These are phyloP conservation scores for Puccinia horiana DNA, from an alignment of 1,284 basidiomycete species.

Conservation along the genomic window DNA sequence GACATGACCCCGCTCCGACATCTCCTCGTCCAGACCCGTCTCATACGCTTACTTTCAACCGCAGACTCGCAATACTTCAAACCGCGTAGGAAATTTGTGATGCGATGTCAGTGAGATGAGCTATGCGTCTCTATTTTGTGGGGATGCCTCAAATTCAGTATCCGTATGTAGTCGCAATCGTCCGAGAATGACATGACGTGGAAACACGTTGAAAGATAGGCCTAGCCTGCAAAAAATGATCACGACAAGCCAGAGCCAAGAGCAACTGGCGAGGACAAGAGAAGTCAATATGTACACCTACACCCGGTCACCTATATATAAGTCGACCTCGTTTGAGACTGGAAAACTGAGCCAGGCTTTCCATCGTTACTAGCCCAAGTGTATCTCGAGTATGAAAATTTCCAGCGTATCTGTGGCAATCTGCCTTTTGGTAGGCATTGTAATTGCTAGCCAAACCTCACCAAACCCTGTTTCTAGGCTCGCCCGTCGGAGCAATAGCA, in stretches of 20 bases:
- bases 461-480: background rate
- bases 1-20: background rate
- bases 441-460: background rate
- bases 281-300: too few species aligned
- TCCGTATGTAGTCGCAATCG: background rate
- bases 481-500: background rate
- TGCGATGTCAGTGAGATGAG: background rate
- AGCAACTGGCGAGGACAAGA: background rate
- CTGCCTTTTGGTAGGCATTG: background rate
- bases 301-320: background rate
- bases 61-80: background rate
- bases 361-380: background rate
- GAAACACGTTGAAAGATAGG: background rate
- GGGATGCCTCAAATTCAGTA: background rate
- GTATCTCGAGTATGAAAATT: background rate
- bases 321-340: background rate
- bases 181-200: background rate
- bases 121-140: background rate
- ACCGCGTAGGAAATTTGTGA: background rate
- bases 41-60: background rate
- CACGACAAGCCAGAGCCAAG: background rate
- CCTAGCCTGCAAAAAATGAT: background rate
- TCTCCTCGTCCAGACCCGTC: background rate
- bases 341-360: background rate
- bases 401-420: background rate